Evolutionary conservation across 2,329 filamentous ascomycete species (phyloP).

Genomic region (Huntiella abstrusa): DNA sequence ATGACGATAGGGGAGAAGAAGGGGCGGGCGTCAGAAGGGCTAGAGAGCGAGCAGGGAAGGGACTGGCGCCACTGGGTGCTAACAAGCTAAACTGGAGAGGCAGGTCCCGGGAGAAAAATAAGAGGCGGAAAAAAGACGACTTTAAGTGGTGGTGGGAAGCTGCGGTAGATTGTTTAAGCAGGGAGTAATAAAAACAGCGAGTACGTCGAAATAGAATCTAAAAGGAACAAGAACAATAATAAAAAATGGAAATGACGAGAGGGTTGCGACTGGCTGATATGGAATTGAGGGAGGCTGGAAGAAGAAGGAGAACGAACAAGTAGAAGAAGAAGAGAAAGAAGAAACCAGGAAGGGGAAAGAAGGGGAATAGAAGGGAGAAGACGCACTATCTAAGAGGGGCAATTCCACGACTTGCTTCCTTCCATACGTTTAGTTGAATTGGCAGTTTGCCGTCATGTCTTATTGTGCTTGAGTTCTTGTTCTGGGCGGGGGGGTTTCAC

Average conservation of each 20-base stretch:
- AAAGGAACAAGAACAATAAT: background rate
- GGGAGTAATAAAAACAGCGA: background rate
- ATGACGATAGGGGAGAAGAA: slow-evolving; percentile 3
- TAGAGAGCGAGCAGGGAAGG: slow-evolving; percentile 3
- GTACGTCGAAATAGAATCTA: background rate
- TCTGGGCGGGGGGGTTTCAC: too few relatives aligned
- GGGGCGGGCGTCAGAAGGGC: slow-evolving; percentile 6
- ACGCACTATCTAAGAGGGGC: background rate
- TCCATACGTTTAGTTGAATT: too few relatives aligned
- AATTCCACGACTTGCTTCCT: too few relatives aligned
- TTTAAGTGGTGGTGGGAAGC: background rate
- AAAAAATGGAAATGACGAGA: background rate
- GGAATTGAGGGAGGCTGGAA: slow-evolving; percentile 10
- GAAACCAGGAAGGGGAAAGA: slow-evolving; percentile 3
- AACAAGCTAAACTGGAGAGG: background rate
- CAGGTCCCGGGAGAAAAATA: background rate
- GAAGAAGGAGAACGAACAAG: slow-evolving; percentile 1
- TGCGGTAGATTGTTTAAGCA: too few relatives aligned
- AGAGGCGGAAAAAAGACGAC: background rate
- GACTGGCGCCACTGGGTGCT: background rate
- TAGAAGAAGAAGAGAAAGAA: slow-evolving; percentile 4
- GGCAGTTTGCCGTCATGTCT: too few relatives aligned
- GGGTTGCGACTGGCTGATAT: background rate
- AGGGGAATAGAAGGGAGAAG: slow-evolving; percentile 1
- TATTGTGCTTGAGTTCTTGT: too few relatives aligned